Evolutionary conservation across 208 protist species (phyloP).

Genomic region (Leptomonas seymouri): DNA sequence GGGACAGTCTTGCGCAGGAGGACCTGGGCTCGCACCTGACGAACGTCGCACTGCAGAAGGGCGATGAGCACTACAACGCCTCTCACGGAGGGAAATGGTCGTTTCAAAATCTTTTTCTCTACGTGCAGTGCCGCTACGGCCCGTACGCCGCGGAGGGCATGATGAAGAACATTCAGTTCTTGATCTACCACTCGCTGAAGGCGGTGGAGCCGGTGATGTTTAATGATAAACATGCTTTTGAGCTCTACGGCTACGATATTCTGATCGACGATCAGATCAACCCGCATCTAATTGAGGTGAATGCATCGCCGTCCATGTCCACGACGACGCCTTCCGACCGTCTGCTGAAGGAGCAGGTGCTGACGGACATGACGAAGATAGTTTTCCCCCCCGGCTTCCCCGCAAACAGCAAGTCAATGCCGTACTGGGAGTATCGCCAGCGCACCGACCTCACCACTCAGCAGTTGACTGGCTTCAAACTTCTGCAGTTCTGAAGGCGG

Average conservation of each 20-base stretch:
- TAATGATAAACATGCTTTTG: conserved; percentile 97
- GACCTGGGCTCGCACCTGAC: conserved; percentile 95
- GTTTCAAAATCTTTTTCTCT: conserved; percentile 85
- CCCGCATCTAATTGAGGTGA: conserved; percentile 98
- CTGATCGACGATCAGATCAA: conserved; percentile 95
- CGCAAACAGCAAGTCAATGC: conserved; percentile 40
- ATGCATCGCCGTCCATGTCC: conserved; percentile 91
- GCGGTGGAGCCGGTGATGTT: conserved; percentile 93
- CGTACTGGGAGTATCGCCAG: conserved; percentile 84
- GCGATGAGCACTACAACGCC: conserved; percentile 93
- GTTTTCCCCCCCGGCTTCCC: conserved; percentile 82
- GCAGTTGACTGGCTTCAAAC: conserved; percentile 67
- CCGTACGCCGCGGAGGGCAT: conserved; percentile 71
- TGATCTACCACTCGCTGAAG: conserved; percentile 93
- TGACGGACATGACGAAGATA: conserved; percentile 84
- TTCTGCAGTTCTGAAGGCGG: conserved; percentile 43
- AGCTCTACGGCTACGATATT: conserved; percentile 98
- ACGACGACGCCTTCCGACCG: conserved; percentile 84
- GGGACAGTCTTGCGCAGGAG: conserved; percentile 58
- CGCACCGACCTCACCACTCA: conserved; percentile 79
- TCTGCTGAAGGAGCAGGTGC: conserved; percentile 83
- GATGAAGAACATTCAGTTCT: conserved; percentile 89
- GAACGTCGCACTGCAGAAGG: conserved; percentile 97
- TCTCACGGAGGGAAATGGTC: conserved; percentile 96
- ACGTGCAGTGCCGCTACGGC: conserved; percentile 81